These are phyloP conservation scores for Maudiozyma barnettii DNA, from an alignment of 805 yeast species.

Conservation along the genomic window DNA sequence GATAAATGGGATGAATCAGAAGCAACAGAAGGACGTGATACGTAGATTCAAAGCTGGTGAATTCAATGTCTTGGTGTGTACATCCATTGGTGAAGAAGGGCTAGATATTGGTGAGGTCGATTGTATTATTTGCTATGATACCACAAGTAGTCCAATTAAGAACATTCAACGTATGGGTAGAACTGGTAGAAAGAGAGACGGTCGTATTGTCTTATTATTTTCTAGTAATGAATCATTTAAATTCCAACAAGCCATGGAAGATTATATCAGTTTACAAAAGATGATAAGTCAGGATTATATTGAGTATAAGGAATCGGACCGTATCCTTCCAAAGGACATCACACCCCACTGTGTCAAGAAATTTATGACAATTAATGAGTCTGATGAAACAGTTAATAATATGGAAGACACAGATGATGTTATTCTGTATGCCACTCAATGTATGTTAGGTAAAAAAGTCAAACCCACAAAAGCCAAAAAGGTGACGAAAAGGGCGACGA, in stretches of 20 bases:
- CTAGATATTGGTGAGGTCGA: conserved; percentile 97
- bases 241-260: conserved; percentile 75
- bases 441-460: conserved; percentile 39
- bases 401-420: conserved; percentile 60
- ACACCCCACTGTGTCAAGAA: conserved; percentile 49
- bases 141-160: conserved; percentile 87
- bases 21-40: conserved; percentile 71
- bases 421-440: conserved; percentile 55
- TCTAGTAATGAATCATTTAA: conserved; percentile 70
- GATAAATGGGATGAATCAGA: conserved; percentile 81
- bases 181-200: conserved; percentile 92
- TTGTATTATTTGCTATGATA: conserved; percentile 82
- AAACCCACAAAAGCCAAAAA: conserved; percentile 6
- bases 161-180: conserved; percentile 95
- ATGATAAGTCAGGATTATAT: conserved; percentile 45
- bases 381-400: conserved; percentile 45
- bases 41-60: conserved; percentile 62
- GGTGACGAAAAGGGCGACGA: conserved; percentile 7
- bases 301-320: conserved; percentile 40
- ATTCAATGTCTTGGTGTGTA: conserved; percentile 79
- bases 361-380: conserved; percentile 59
- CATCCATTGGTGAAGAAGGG: conserved; percentile 98
- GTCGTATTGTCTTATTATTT: conserved; percentile 65
- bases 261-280: conserved; percentile 68
- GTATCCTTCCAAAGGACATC: conserved; percentile 55